Base-by-base conservation (phyloP, 2,329 filamentous ascomycete genomes). In the Alternaria triticina region DNA sequence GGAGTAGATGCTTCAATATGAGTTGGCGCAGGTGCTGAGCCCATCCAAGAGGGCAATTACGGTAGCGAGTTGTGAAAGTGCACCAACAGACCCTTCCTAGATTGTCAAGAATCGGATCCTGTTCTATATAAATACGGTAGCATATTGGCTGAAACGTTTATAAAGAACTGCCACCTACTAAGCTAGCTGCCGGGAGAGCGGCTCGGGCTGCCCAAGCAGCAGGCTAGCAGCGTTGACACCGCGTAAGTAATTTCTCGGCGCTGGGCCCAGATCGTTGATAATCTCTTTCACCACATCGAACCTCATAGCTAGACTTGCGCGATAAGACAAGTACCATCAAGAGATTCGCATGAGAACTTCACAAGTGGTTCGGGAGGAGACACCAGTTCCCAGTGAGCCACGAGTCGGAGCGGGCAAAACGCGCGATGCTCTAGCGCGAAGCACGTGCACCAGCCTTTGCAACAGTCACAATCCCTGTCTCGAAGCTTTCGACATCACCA, bases 401-500 rank as follows among this genome's bases (percentile, higher is more conserved):
- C 30, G 30, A 36, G 13, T 51, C 17, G 47, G 28, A 17, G 9
- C 6, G 33, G 10, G 30, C 50, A 20, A 54, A 25, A 50, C 59
- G 55, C 50, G 44, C 43, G 40, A 52, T 23, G 27, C 30, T 7
- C 40, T 66, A 64, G 64, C 64, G 63, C 50, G 9, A 46, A 28
- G 36, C 54, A 57, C 52, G 25, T 49, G 47, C 51, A 15, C 57
- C 51, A 57, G 22, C 28, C 12, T 61, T 20, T 47, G 55, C 49
- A 49, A 52, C 61, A 25, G 52, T 30, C 20, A 45, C 51, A 62
- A 65, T 65, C 62, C 62, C 62, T 65, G 62, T 54, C 55, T 54
- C 52, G 22, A 60, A 44, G 60, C 59, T 61, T 64, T 59, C 52
- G 43, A 46, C 57, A 63, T 47, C 59, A 62, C 51, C 59, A 65